phyloP scores from a whole-genome alignment of 2,329 filamentous ascomycete genomes.

The Calonectria pteridis region DNA sequence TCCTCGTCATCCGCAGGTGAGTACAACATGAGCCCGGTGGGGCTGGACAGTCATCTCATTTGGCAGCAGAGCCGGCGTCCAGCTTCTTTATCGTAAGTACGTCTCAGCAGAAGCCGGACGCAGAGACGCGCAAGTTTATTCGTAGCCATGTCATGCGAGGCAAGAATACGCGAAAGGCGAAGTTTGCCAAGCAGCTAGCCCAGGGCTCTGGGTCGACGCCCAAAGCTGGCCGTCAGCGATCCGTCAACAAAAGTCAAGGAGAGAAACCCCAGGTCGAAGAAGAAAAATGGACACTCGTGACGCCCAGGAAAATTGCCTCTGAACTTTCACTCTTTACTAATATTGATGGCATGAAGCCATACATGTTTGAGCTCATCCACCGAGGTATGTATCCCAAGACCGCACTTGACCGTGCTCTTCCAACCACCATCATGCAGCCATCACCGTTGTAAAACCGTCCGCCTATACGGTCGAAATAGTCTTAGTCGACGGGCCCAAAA shows the following conservation, averaged over 20 bases:
- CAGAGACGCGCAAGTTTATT: slow-evolving; percentile 39
- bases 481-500: slow-evolving; percentile 17
- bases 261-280: neutral
- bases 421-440: slow-evolving; percentile 15
- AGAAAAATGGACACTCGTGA: neutral
- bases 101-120: slow-evolving; percentile 36
- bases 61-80: slow-evolving; percentile 1
- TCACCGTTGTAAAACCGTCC: slow-evolving; percentile 37
- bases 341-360: slow-evolving; percentile 24
- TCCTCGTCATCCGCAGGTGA: slow-evolving; percentile 4
- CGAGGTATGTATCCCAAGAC: slow-evolving; percentile 8
- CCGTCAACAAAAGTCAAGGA: neutral
- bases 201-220: neutral
- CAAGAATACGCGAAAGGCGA: slow-evolving; percentile 38
- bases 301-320: slow-evolving; percentile 23
- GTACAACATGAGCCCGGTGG: neutral
- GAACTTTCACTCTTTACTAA: slow-evolving; percentile 28
- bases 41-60: slow-evolving; percentile 4
- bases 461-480: slow-evolving; percentile 30
- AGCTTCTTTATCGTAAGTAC: slow-evolving; percentile 36
- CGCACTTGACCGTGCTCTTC: neutral
- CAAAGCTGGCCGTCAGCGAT: neutral
- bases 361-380: slow-evolving; percentile 27
- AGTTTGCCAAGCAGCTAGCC: slow-evolving; percentile 13
- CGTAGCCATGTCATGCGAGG: slow-evolving; percentile 48